phyloP scores from a whole-genome alignment of 1,139 yeast genomes.

The Insectozyma bohioensis region DNA sequence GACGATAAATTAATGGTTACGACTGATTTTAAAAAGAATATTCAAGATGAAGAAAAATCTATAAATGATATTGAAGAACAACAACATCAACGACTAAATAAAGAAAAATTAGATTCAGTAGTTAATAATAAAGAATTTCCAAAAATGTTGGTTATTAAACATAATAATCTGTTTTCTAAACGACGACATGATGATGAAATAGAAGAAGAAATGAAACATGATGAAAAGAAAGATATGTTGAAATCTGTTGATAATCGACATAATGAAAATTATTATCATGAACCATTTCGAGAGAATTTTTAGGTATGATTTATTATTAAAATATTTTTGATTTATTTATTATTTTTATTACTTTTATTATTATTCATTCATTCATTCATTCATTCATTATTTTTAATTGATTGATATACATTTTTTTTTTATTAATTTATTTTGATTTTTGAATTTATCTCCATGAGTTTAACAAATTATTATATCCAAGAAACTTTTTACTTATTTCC shows the following conservation, averaged over 20 bases:
- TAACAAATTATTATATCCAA: no score
- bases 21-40: slow-evolving; percentile 1
- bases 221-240: no score
- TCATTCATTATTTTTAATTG: not conserved
- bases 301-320: not conserved
- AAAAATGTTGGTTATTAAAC: no score
- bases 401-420: not conserved
- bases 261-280: slow-evolving; percentile 4
- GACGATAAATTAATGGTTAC: slow-evolving; percentile 6
- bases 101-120: no score
- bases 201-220: no score
- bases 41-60: not conserved
- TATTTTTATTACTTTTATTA: no score
- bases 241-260: not conserved
- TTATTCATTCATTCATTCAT: no score
- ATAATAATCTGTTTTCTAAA: no score
- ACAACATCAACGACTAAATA: not conserved
- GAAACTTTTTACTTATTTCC: no score
- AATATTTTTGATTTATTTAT: not conserved
- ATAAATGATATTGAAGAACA: not conserved
- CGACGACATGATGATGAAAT: slow-evolving; percentile 2
- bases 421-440: not conserved
- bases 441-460: not conserved
- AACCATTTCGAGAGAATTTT: slow-evolving; percentile 8
- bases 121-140: no score